Conservation (phyloP, 345 rosid species). For the Eucalyptus paniculata region DNA sequence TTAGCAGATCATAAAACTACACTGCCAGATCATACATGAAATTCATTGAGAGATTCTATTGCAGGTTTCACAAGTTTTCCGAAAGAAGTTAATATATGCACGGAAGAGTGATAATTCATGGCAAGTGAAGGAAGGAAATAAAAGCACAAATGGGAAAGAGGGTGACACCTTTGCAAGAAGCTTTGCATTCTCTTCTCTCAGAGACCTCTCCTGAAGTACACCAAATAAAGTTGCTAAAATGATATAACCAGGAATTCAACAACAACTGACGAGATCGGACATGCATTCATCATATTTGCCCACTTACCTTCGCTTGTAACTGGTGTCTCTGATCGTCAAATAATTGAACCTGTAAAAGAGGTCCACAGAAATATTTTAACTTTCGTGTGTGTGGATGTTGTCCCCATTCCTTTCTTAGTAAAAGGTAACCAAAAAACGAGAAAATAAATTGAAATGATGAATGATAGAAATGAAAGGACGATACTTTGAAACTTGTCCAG, state of each 20-base stretch:
- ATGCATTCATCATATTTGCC: neutral
- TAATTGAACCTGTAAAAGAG: slow-evolving; percentile 19
- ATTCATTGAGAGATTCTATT: neutral
- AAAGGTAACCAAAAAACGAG: neutral
- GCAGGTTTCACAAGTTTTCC: neutral
- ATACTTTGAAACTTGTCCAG: neutral
- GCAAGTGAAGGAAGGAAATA: neutral
- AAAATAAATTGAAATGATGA: neutral
- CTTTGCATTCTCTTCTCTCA: slow-evolving; percentile 30
- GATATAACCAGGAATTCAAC: neutral
- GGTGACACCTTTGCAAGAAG: slow-evolving; percentile 21
- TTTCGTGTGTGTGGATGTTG: neutral
- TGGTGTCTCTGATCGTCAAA: slow-evolving; percentile 22
- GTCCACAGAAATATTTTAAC: neutral
- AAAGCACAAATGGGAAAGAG: neutral
- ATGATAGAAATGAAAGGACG: neutral
- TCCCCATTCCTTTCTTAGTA: neutral
- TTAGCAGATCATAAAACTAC: neutral
- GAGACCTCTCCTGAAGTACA: slow-evolving; percentile 26
- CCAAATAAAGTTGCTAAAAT: neutral
- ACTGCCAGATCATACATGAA: neutral
- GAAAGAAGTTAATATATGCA: neutral
- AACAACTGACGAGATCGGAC: neutral
- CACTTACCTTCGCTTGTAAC: neutral
- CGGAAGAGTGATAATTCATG: neutral